These are phyloP conservation scores for Diospyros kaki DNA, from an alignment of 148 eudicot species.

Conservation along the genomic window DNA sequence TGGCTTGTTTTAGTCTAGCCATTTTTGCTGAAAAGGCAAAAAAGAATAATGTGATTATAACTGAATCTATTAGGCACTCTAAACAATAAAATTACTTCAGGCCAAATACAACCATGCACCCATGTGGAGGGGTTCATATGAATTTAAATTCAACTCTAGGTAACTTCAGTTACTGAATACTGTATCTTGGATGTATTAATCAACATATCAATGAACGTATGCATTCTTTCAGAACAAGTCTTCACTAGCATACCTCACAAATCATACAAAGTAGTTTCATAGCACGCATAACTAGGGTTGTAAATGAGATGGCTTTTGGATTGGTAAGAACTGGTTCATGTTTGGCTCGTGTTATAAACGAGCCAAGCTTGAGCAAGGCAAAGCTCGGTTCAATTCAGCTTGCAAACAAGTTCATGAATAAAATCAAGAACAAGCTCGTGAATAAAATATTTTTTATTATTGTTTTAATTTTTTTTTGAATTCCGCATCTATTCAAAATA, in stretches of 20 bases:
- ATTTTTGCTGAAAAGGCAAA: conserved; percentile 48
- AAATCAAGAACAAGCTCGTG: no score
- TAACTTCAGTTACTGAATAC: not conserved
- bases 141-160: not conserved
- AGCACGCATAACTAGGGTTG: not conserved
- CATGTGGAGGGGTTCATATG: not conserved
- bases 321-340: no score
- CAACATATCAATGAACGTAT: not conserved
- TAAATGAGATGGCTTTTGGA: no score
- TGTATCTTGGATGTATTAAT: not conserved
- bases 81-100: not conserved
- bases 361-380: no score
- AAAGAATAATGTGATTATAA: not conserved
- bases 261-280: not conserved
- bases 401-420: no score
- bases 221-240: not conserved
- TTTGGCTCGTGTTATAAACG: no score
- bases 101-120: no score
- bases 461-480: no score
- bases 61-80: not conserved
- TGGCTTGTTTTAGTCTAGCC: conserved; percentile 84
- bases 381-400: no score
- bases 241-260: not conserved
- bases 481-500: no score
- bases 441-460: no score